Evolutionary conservation across 139 green algal species (phyloP).

Genomic region (Coelastrella sp.): DNA sequence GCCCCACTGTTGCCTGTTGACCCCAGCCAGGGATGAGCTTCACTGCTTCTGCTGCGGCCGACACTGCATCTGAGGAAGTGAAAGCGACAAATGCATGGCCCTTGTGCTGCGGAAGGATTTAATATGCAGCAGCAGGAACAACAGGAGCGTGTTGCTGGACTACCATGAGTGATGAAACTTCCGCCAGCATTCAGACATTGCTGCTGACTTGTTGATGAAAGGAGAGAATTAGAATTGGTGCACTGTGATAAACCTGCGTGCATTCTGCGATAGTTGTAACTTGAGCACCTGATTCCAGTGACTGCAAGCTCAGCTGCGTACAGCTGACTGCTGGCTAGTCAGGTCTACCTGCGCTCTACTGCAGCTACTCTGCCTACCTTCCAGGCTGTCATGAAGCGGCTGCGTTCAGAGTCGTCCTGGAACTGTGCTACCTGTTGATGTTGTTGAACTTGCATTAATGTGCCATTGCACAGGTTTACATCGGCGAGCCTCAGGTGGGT

Average conservation of each 20-base stretch:
- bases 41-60: slow-evolving; percentile 16
- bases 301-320: no score
- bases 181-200: no score
- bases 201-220: no score
- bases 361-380: background rate
- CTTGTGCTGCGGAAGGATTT: slow-evolving; percentile 41
- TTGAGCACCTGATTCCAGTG: no score
- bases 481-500: no score
- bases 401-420: background rate
- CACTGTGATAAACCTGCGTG: no score
- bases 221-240: no score
- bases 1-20: background rate
- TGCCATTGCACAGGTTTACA: background rate
- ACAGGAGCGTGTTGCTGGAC: no score
- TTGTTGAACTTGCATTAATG: background rate
- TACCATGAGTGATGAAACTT: no score
- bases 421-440: slow-evolving; percentile 2
- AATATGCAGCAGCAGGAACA: slow-evolving; percentile 3
- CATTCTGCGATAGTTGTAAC: no score
- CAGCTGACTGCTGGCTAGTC: no score
- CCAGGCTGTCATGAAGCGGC: slow-evolving; percentile 2
- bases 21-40: background rate
- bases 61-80: background rate
- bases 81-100: slow-evolving; percentile 30
- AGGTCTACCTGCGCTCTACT: no score